Percentiles rank a stretch among this genome's conserved stretches.
Conservation (phyloP, 805 yeast genomes). For the Pichia rugopelliculosa region DNA sequence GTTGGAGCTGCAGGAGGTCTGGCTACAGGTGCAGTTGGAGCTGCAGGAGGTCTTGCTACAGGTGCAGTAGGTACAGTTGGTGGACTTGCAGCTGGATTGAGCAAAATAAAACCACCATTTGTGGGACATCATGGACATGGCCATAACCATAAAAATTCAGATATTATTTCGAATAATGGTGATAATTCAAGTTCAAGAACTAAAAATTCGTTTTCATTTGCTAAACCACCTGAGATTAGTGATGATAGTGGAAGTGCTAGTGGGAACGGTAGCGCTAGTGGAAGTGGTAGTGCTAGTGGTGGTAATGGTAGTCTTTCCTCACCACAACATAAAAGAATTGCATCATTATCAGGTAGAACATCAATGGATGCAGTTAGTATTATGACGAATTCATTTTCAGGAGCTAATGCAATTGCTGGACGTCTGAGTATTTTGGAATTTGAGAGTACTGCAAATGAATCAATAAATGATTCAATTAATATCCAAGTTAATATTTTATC, state of each 20-base stretch:
- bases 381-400: slow-evolving; percentile 21
- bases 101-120: slow-evolving; percentile 1
- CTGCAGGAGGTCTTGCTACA: slow-evolving; percentile 29
- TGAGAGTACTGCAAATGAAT: slow-evolving; percentile 11
- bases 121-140: background rate
- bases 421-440: slow-evolving; percentile 41
- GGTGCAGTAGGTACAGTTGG: slow-evolving; percentile 36
- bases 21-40: slow-evolving; percentile 36
- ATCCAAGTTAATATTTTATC: slow-evolving; percentile 45
- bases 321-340: slow-evolving; percentile 1
- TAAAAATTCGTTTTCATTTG: background rate
- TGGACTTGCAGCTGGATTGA: slow-evolving; percentile 25
- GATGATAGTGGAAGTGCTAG: background rate
- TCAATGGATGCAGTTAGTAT: slow-evolving; percentile 24
- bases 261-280: background rate
- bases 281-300: background rate
- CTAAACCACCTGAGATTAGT: background rate
- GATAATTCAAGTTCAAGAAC: background rate
- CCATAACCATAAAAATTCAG: slow-evolving; percentile 29
- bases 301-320: background rate
- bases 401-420: slow-evolving; percentile 40
- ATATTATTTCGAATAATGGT: slow-evolving; percentile 7
- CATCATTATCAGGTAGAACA: slow-evolving; percentile 8
- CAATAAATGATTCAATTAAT: slow-evolving; percentile 29
- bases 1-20: slow-evolving; percentile 41